phyloP scores from a whole-genome alignment of 768 basidiomycete genomes.

The Boletus vermiculosoides region DNA sequence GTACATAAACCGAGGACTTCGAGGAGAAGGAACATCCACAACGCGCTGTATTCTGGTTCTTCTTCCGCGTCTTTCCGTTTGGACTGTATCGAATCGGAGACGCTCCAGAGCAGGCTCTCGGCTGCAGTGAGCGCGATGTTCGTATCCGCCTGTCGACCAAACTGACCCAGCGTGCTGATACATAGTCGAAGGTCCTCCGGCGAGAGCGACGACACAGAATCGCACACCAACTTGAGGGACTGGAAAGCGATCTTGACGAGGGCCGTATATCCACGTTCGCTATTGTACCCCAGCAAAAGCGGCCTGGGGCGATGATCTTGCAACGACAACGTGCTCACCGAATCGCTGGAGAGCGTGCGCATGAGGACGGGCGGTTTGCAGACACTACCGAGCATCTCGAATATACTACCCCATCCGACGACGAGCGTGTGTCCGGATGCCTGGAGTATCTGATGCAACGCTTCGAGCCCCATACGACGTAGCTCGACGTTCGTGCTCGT shows the following conservation, averaged over 20 bases:
- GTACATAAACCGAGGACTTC: constrained; percentile 82
- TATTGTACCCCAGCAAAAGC: constrained; percentile 54
- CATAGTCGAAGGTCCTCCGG: constrained; percentile 81
- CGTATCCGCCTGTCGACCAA: constrained; percentile 90
- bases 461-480: constrained; percentile 84
- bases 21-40: constrained; percentile 93
- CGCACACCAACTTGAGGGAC: constrained; percentile 90
- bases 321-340: constrained; percentile 43
- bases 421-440: constrained; percentile 89
- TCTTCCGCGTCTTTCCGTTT: constrained; percentile 66
- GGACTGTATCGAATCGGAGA: constrained; percentile 91
- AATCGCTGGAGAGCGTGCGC: constrained; percentile 41
- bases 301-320: constrained; percentile 39
- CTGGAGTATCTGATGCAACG: constrained; percentile 86
- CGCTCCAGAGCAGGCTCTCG: constrained; percentile 90
- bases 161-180: constrained; percentile 87
- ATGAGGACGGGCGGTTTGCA: constrained; percentile 55
- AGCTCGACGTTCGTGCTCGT: constrained; percentile 66
- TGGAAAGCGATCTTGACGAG: constrained; percentile 94
- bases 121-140: constrained; percentile 96
- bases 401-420: constrained; percentile 91
- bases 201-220: constrained; percentile 81
- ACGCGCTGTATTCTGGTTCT: constrained; percentile 68
- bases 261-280: constrained; percentile 66
- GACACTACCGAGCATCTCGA: constrained; percentile 87